Conservation (phyloP, 2,329 filamentous ascomycete genomes). For the Colletotrichum salicis region DNA sequence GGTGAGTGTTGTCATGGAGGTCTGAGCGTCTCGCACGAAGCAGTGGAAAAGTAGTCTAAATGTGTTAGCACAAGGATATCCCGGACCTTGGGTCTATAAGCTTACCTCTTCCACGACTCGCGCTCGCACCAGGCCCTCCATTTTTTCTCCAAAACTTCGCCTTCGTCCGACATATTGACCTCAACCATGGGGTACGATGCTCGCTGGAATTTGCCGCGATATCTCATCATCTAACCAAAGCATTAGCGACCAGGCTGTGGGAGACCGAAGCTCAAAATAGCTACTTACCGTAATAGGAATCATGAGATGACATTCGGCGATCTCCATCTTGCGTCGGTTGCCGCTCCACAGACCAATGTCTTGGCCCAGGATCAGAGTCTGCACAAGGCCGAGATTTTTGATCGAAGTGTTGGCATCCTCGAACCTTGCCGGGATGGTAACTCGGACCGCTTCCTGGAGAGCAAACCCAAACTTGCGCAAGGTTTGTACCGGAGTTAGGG, state of each 20-base stretch:
- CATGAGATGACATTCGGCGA: conserved; percentile 61
- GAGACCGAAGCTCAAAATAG: background rate
- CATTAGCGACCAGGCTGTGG: conserved; percentile 2
- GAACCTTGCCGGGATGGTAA: conserved; percentile 48
- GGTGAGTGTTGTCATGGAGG: conserved; percentile 73
- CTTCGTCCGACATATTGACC: conserved; percentile 64
- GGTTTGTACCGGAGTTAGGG: conserved; percentile 65
- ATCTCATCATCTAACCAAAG: conserved; percentile 60
- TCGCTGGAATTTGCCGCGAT: conserved; percentile 67
- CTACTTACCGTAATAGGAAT: conserved; percentile 57
- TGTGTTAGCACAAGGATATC: conserved; percentile 32
- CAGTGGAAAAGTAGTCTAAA: conserved; percentile 70
- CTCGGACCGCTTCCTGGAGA: conserved; percentile 62
- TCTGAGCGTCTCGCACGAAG: conserved; percentile 73
- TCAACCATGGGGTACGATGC: conserved; percentile 63
- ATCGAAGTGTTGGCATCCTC: conserved; percentile 60
- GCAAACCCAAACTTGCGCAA: conserved; percentile 71
- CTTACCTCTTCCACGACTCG: conserved; percentile 73
- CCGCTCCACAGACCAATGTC: conserved; percentile 66
- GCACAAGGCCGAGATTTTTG: conserved; percentile 59
- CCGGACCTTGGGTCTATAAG: background rate
- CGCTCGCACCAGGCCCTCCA: conserved; percentile 73
- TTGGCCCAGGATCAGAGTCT: conserved; percentile 59
- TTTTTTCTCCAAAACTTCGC: conserved; percentile 67
- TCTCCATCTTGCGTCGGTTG: conserved; percentile 66